A percentile compares a stretch with the other conserved stretches of the same genome.
phyloP scores from a whole-genome alignment of 228 moss, liverwort and hornwort genomes.

The Sphagnum magellanicum region DNA sequence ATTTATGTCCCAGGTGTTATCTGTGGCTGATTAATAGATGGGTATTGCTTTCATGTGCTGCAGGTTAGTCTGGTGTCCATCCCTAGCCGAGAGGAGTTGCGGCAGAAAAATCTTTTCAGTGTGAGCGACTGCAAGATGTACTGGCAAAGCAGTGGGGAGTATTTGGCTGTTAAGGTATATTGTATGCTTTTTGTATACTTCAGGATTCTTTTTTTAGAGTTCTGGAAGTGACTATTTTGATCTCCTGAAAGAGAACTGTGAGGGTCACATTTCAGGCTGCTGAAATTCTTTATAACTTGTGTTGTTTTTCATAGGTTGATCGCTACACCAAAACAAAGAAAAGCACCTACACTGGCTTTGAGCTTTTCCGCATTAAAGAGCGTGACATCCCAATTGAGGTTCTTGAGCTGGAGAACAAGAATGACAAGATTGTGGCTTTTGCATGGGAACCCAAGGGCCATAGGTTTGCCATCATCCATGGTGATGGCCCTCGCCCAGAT shows the following conservation, averaged over 20 bases:
- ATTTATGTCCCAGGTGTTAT: too few relatives aligned
- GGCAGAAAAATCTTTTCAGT: slow-evolving; percentile 97
- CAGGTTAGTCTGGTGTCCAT: slow-evolving; percentile 97
- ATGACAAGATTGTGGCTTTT: slow-evolving; percentile 95
- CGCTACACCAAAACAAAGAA: slow-evolving; percentile 99
- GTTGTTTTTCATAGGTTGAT: slow-evolving; percentile 43
- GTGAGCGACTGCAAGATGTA: slow-evolving; percentile 99
- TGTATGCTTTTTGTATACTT: neutral
- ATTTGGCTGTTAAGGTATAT: slow-evolving; percentile 81
- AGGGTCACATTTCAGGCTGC: neutral
- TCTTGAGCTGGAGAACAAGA: slow-evolving; percentile 95
- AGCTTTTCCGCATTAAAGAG: slow-evolving; percentile 94
- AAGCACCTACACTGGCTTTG: slow-evolving; percentile 98
- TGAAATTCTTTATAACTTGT: neutral
- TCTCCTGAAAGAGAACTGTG: neutral
- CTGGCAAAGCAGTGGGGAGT: slow-evolving; percentile 99
- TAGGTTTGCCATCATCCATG: slow-evolving; percentile 94
- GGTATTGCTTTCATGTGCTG: neutral
- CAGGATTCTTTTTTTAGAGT: neutral
- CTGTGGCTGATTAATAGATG: too few relatives aligned
- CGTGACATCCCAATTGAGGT: slow-evolving; percentile 98
- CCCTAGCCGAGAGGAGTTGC: slow-evolving; percentile 93
- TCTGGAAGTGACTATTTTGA: neutral
- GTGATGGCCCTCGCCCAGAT: slow-evolving; percentile 95
- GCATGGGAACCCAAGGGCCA: slow-evolving; percentile 99